A percentile compares a stretch with the other conserved stretches of the same genome.
phyloP scores from a whole-genome alignment of 495 filamentous ascomycete genomes.

The Neurospora sp. region DNA sequence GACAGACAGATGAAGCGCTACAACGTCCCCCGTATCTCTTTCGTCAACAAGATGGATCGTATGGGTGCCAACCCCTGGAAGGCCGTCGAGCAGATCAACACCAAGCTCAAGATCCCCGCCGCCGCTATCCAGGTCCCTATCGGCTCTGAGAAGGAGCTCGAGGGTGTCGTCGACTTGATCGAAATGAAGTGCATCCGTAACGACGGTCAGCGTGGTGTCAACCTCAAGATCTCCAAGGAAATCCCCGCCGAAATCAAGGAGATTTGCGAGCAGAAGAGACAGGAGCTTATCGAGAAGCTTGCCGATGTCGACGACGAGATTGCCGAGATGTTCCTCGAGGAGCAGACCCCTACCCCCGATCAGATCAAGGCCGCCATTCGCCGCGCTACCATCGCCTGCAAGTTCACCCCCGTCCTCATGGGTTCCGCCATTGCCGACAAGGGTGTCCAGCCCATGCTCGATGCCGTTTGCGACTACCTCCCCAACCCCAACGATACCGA shows the following conservation, averaged over 20 bases:
- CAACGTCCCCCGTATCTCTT: constrained; percentile 89
- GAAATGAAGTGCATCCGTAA: constrained; percentile 90
- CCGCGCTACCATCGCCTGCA: constrained; percentile 72
- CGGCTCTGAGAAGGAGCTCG: constrained; percentile 82
- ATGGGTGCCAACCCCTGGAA: constrained; percentile 99
- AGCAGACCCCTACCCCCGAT: constrained; percentile 58
- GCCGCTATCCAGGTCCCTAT: constrained; percentile 95
- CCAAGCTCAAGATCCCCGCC: constrained; percentile 82
- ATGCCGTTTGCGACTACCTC: constrained; percentile 92
- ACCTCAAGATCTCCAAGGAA: constrained; percentile 60
- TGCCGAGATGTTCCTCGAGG: constrained; percentile 89
- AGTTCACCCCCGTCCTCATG: constrained; percentile 96
- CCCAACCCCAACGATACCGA: constrained; percentile 87
- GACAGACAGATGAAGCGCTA: constrained; percentile 98
- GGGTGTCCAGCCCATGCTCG: constrained; percentile 91
- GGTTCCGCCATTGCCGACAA: constrained; percentile 93
- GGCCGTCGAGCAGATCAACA: constrained; percentile 92
- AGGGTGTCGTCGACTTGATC: constrained; percentile 90
- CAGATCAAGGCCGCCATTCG: constrained; percentile 90
- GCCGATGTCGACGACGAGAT: constrained; percentile 99
- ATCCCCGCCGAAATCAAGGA: constrained; percentile 69
- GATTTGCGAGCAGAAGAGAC: constrained; percentile 66
- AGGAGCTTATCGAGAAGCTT: constrained; percentile 83
- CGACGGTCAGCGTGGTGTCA: constrained; percentile 66
- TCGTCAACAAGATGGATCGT: constrained; percentile 99